Evolutionary conservation across 2,329 filamentous ascomycete genomes (phyloP), one percentile per base, ranked within the genome.

Genomic region (Fusarium solani-melongenae): DNA sequence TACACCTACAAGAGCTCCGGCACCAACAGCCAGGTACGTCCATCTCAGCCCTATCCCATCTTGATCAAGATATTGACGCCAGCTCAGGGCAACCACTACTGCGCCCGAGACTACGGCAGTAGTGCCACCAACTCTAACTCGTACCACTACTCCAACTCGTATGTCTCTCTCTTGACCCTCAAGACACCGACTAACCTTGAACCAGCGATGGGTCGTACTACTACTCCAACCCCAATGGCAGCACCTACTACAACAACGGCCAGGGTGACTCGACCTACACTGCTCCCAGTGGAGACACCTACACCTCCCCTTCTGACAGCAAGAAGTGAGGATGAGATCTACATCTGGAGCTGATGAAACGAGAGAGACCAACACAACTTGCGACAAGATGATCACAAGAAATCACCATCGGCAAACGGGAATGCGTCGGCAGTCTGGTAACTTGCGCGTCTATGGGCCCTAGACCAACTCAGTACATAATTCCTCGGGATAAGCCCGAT

Each of bases 131-230:
- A 91, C 80, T 81, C 83, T 33, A 92, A 92, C 82, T 83, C 85
- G 8, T 92, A 91, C 80, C 91, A 93, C 79, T 93, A 93, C 79
- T 92, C 90, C 61, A 93, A 93, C 84, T 78, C 67, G 88, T 89
- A 79, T 72, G 86, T 80, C 24, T 41, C 11, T 4, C 9, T 49
- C 12, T 29, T 17, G 15, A 22, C 5, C 20, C 3, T 8, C 11
- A 36, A 14, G 4, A 9, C 5, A 51, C 3, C 9, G n/a, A 27
- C 31, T 66, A 2, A 60, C 41, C 8, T 9, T n/a, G 15, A 15
- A 29, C 31, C 10, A 89, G 87, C 24, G 78, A 93, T 75, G 91
- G 91, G 39, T 92, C 90, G 2, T 94, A 94, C 86, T 93, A 94
- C 84, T 94, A 93, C 83, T 89, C 87, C 79, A 94, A 93, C 83